Evolutionary conservation across 129 eudicot species (phyloP).

Genomic region (sunflower (Helianthus annuus)): HanXRQr2.0-SUNRISE NC_035442.2:69356541-69357040

Average conservation of each 20-base stretch:
- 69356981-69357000: conserved; percentile 69
- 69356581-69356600: no score
- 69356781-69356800: not conserved
- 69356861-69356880: conserved; percentile 61
- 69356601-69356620: not conserved
- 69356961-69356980: conserved; percentile 42
- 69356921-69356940: conserved; percentile 51
- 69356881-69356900: conserved; percentile 38
- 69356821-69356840: conserved; percentile 31
- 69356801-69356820: not conserved
- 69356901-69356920: conserved; percentile 70
- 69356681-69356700: not conserved
- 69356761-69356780: not conserved
- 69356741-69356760: not conserved
- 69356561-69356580: no score
- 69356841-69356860: conserved; percentile 94
- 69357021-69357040: conserved; percentile 67
- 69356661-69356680: not conserved
- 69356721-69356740: conserved; percentile 4
- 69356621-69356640: no score
- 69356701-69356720: not conserved
- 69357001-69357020: conserved; percentile 45
- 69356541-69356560: no score
- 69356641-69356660: not conserved
- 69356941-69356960: conserved; percentile 49